Conservation (phyloP, 352 stramenopile species). For the Discostella stelligera region DNA sequence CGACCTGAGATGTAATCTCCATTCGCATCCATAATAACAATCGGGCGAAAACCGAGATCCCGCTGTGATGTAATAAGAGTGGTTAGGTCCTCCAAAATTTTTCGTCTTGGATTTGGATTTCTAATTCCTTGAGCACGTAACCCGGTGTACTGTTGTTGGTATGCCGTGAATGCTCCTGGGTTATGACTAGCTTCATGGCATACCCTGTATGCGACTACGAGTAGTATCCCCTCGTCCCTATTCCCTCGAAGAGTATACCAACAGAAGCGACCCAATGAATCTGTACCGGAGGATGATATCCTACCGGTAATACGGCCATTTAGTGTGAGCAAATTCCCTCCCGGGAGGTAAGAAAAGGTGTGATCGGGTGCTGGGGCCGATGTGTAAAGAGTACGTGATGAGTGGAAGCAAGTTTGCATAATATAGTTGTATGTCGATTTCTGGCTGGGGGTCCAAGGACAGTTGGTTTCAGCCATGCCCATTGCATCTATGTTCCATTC, state of each 20-base stretch:
- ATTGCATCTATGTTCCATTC: constrained; percentile 5
- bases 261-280: constrained; percentile 14
- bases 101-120: no score
- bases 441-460: constrained; percentile 1
- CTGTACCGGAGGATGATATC: not conserved
- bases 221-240: constrained; percentile 19
- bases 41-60: no score
- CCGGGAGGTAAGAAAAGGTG: not conserved
- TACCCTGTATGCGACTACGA: constrained; percentile 26
- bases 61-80: no score
- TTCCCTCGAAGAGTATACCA: constrained; percentile 18
- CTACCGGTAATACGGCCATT: not conserved
- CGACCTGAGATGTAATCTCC: not conserved
- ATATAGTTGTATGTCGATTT: not conserved
- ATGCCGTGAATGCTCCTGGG: constrained; percentile 19
- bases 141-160: constrained; percentile 3
- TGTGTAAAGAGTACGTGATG: not conserved
- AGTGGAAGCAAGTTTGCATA: constrained; percentile 2
- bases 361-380: not conserved
- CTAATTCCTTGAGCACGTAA: not conserved
- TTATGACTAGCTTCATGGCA: constrained; percentile 10
- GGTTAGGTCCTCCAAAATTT: no score
- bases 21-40: constrained; percentile 34
- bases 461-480: constrained; percentile 27
- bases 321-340: not conserved